phyloP scores from a whole-genome alignment of 768 basidiomycete genomes.

The Leccinellum luteum region DNA sequence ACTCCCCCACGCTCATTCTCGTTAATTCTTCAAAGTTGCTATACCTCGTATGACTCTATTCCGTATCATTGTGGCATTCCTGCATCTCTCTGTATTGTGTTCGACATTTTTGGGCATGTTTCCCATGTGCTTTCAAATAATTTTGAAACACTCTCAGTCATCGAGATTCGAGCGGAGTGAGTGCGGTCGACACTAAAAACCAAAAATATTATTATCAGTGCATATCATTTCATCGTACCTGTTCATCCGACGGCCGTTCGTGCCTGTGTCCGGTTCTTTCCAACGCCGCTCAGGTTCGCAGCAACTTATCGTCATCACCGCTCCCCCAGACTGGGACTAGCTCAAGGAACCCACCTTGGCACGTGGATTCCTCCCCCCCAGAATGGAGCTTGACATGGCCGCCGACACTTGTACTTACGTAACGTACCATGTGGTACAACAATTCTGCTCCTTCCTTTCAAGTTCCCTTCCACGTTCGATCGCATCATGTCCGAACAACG shows the following conservation, averaged over 20 bases:
- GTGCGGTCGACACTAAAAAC: not conserved
- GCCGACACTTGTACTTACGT: not conserved
- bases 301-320: not conserved
- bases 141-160: not conserved
- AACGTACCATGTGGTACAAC: not conserved
- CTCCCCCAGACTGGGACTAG: not conserved
- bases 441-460: not conserved
- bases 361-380: too few relatives aligned
- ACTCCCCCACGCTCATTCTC: slow-evolving; percentile 6
- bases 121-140: not conserved
- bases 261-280: not conserved
- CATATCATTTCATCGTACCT: not conserved
- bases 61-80: not conserved
- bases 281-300: not conserved
- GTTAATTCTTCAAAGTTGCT: not conserved
- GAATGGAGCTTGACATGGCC: not conserved
- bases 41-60: slow-evolving; percentile 1
- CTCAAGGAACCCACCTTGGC: not conserved
- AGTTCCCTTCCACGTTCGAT: not conserved
- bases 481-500: slow-evolving; percentile 17
- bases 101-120: not conserved
- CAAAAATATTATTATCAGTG: too few relatives aligned
- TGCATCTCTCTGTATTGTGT: not conserved
- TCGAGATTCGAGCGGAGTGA: not conserved
- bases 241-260: not conserved